Base-by-base conservation (phyloP, 352 stramenopile genomes). In the Pythium coloratum region DNA sequence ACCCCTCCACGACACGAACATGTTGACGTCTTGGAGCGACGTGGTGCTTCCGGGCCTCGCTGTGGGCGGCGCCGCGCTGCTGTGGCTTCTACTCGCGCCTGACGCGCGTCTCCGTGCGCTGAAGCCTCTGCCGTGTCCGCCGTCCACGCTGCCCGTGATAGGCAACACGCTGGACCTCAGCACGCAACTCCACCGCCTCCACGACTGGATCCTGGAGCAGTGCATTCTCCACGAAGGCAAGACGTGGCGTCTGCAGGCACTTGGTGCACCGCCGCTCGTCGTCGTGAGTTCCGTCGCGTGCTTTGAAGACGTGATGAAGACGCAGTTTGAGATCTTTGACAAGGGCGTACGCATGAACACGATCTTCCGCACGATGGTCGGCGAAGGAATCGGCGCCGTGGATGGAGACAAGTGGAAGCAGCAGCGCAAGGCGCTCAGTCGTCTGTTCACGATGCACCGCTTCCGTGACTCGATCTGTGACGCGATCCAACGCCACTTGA, bases 401-500 rank as follows among this genome's bases (percentile, higher is more conserved):
- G 84, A 96, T 30, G 81, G 84, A 13, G 47, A 75, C 46, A 72
- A 76, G 38, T 94, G 86, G 83, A 64, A 80, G 18, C 61, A 83
- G 38, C 86, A 95, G 54, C 82, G 86, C 51, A 91, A 92, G 63
- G 88, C 75, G 10, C 84, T 85, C 59, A 97, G 89, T 58, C 91
- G 96, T 60, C 88, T 97, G 10, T 96, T 96, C 32, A 92, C 83
- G 20, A 73, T 81, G 26, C 69, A 74, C 26, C 77, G 76, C 67
- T 73, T 82, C 59, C 67, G 71, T 18, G 71, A 76, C 51, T 69
- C 72, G 53, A 84, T 88, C 72, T 66, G 78, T 30, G 34, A 70
- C 49, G 76, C 77, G 14, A 68, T 84, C 55, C 53, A 69, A 18
- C 67, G 77, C 20, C 63, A 86, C 33, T 63, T 69, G n/a, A 30